These are phyloP conservation scores for Striga asiatica DNA, from an alignment of 257 asterid genomes.

Conservation along the genomic window DNA sequence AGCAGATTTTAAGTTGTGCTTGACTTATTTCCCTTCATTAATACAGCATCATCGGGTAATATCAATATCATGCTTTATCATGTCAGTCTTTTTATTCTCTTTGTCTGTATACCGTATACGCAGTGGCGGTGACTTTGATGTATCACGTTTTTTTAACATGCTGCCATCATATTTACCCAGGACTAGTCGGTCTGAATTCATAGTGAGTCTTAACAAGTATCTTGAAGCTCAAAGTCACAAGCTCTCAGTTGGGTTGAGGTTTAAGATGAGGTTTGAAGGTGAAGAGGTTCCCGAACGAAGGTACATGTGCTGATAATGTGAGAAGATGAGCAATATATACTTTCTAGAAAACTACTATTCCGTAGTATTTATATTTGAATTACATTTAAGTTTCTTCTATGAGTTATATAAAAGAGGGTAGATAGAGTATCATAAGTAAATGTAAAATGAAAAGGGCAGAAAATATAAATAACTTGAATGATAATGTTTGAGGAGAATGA, in stretches of 20 bases:
- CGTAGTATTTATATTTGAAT: no score
- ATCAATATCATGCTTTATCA: background rate
- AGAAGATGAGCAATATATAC: background rate
- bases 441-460: no score
- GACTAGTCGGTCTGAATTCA: slow-evolving; percentile 88
- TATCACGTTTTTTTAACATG: background rate
- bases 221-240: slow-evolving; percentile 84
- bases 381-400: no score
- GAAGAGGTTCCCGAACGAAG: slow-evolving; percentile 98
- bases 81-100: background rate
- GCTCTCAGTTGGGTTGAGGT: slow-evolving; percentile 91
- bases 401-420: no score
- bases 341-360: no score
- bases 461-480: no score
- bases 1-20: slow-evolving; percentile 5
- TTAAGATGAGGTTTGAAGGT: slow-evolving; percentile 96
- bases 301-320: slow-evolving; percentile 26
- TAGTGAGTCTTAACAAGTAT: slow-evolving; percentile 77
- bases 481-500: no score
- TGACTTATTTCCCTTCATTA: background rate
- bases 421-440: no score
- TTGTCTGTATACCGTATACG: background rate
- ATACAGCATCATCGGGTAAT: background rate
- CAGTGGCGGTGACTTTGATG: background rate
- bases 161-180: slow-evolving; percentile 32